phyloP scores from a whole-genome alignment of 2,329 filamentous ascomycete genomes.

The Aureobasidium sp. region DNA sequence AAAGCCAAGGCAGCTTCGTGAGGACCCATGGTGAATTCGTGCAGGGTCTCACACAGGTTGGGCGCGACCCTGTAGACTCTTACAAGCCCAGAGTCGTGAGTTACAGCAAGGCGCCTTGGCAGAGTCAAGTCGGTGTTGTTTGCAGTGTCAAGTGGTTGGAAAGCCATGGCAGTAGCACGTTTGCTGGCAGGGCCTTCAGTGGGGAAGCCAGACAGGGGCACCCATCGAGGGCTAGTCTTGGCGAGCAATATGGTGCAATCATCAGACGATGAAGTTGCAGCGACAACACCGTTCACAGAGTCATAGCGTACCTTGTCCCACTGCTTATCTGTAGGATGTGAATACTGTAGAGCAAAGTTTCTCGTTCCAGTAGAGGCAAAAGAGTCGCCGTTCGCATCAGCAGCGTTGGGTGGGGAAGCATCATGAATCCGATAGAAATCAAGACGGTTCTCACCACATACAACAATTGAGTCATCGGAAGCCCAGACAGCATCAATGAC shows the following conservation, averaged over 20 bases:
- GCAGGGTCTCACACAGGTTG: slow-evolving; percentile 14
- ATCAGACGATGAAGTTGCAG: slow-evolving; percentile 26
- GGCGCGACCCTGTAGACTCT: slow-evolving; percentile 31
- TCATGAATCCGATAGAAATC: slow-evolving; percentile 29
- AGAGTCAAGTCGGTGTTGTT: slow-evolving; percentile 1
- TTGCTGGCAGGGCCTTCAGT: slow-evolving; percentile 11
- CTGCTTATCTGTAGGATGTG: slow-evolving; percentile 14
- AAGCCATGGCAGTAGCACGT: slow-evolving; percentile 33
- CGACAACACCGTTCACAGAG: slow-evolving; percentile 19
- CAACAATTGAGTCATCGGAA: slow-evolving; percentile 33
- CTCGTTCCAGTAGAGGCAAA: slow-evolving; percentile 16
- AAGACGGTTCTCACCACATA: slow-evolving; percentile 34
- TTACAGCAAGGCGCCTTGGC: slow-evolving; percentile 28
- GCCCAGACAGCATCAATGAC: slow-evolving; percentile 38
- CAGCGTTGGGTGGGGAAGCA: slow-evolving; percentile 13
- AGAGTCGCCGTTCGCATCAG: background rate
- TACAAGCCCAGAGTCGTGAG: slow-evolving; percentile 32
- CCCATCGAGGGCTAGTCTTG: slow-evolving; percentile 20
- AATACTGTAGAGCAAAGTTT: slow-evolving; percentile 21
- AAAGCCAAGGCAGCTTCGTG: slow-evolving; percentile 30
- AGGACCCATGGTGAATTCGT: slow-evolving; percentile 18
- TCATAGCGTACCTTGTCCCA: slow-evolving; percentile 32
- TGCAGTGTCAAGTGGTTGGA: slow-evolving; percentile 25
- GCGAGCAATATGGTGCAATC: slow-evolving; percentile 28
- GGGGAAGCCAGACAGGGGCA: slow-evolving; percentile 2